Conservation (phyloP, 305 asterid genomes). For the Rubia tinctorum region DNA sequence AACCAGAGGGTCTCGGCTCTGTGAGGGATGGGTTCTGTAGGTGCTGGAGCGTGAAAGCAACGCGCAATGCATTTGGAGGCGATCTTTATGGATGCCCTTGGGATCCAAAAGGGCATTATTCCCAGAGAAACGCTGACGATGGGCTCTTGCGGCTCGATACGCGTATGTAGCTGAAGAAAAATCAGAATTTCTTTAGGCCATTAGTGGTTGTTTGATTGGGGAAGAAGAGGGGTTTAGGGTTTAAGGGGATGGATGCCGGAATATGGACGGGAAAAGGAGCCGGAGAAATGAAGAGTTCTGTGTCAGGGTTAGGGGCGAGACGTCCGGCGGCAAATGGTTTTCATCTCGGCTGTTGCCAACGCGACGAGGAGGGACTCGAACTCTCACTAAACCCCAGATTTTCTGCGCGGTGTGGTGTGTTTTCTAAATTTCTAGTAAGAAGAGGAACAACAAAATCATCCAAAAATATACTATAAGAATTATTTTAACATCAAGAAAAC, state of each 20-base stretch:
- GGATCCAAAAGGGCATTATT: conserved; percentile 70
- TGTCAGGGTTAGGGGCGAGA: conserved; percentile 7
- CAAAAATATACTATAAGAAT: too few species aligned
- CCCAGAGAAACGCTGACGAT: conserved; percentile 21
- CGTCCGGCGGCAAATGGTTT: conserved; percentile 9
- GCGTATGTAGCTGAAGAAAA: neutral
- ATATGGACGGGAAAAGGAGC: neutral
- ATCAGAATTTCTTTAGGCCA: conserved; percentile 29
- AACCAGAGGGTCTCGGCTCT: conserved; percentile 52
- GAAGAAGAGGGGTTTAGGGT: conserved; percentile 18
- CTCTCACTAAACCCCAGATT: conserved; percentile 5
- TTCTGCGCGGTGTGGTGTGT: neutral
- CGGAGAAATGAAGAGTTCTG: neutral
- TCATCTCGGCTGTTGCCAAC: conserved; percentile 9
- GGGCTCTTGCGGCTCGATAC: conserved; percentile 10
- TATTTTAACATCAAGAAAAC: too few species aligned
- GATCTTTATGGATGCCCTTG: conserved; percentile 42
- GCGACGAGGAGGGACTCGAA: neutral
- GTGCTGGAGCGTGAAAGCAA: conserved; percentile 42
- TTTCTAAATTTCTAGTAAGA: too few species aligned
- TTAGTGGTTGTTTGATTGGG: conserved; percentile 7
- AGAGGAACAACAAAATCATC: too few species aligned
- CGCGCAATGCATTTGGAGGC: conserved; percentile 36
- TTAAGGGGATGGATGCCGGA: conserved; percentile 12
- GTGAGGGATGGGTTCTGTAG: conserved; percentile 31